Evolutionary conservation across 140 eudicot genomes (phyloP), one percentile per base, ranked within the genome.

Genomic region (Bidens hawaiensis): DNA sequence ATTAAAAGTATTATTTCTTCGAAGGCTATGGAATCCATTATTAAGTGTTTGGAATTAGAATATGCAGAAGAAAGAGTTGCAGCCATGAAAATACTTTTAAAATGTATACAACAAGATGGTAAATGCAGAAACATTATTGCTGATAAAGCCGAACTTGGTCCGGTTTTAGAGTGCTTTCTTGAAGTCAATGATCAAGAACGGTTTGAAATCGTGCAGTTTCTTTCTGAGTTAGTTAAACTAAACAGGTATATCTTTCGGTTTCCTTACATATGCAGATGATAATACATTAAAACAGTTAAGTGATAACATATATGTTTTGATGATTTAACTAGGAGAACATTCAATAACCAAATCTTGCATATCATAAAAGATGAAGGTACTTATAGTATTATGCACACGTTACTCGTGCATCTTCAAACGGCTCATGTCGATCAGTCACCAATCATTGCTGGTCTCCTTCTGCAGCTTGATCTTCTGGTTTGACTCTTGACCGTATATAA

Each of bases 381-480:
- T 43, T 83, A 73, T 40, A 83, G 88, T 62, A 80, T 85, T 49
- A 83, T 83, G 95, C 95, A 83, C 62, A 83, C 78, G 17, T 78
- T 87, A 18, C 83, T 87, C 62, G 45, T 70, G 42, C 77, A 83
- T 62, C 82, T 83, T 36, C 91, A 83, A 50, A 87, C 76, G 41
- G 77, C 81, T 30, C 88, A 28, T 40, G 50, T 23, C 9, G 91
- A 83, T 46, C 91, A 87, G 46, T 64, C 83, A 67, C 91, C 95
- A 4, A 42, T 78, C 55, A 75, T 83, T 6, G 91, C 91, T 25
- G 83, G 95, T 57, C 82, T 87, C 26, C 88, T 87, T 72, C 88
- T 87, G 47, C 88, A 83, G 56, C 91, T 87, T 43, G 95, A 87
- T 73, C 81, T 87, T 73, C 78, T 83, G 85, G 91, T 86, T 49